Base-by-base conservation (phyloP, 768 basidiomycete species). In the Lactarius hatsudake region DNA sequence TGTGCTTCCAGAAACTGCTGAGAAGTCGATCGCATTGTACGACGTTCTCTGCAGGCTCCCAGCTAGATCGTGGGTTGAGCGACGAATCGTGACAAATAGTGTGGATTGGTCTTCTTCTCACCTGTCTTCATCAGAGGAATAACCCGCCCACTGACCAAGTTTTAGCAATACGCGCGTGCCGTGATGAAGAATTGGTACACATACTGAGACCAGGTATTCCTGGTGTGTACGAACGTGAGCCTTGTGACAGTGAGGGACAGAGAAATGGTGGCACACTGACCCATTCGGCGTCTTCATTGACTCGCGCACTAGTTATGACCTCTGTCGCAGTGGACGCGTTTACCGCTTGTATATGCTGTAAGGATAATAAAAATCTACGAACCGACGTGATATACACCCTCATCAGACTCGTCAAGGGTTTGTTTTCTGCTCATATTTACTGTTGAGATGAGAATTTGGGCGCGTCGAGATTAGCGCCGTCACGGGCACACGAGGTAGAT, bases 151-250 rank as follows among this genome's bases (percentile, higher is more conserved):
- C 90, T 91, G 63, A 32, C 68, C 59, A 53, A 36, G 20, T 56
- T 61, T 61, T 61, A 53, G n/a, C 43, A 32, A 30, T 60, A 32
- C 26, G 63, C 28, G 54, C 26, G 42, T 15, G 26, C 10, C 34
- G 17, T 17, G 18, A 12, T 10, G 42, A 57, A 28, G 57, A 17
- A 28, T 42, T 56, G 1, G 36, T 53, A 60, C 34, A 45, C 64
- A 67, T 67, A 89, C 90, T 81, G 90, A 90, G 48, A 91, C 89
- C 61, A 72, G 73, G 71, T 91, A 91, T 76, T 89, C 84, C 90
- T 87, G 55, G 40, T 51, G 56, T 36, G 23, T 32, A 30, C 51
- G n/a, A 43, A 28, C 0, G 53, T 67, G n/a, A 67, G 57, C 13
- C 30, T 10, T 53, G 57, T 5, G 17, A 15, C 15, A 13, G 12